These are phyloP conservation scores for Nakazawaea pomicola DNA, from an alignment of 805 yeast genomes.

Conservation along the genomic window DNA sequence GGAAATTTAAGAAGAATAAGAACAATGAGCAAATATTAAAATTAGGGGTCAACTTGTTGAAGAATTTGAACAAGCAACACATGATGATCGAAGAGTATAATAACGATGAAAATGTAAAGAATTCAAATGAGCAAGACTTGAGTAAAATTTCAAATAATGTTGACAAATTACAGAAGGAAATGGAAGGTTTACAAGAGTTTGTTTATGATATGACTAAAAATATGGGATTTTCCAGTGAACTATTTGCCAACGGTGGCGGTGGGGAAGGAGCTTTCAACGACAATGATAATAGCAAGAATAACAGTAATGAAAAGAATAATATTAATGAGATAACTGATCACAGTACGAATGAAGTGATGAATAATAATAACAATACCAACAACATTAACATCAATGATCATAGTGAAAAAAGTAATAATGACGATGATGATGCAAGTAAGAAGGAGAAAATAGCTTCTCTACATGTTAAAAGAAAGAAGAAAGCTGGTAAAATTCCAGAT, in stretches of 20 bases:
- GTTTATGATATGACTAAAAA: conserved; percentile 12
- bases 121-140: conserved; percentile 20
- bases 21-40: conserved; percentile 1
- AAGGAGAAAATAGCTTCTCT: conserved; percentile 19
- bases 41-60: conserved; percentile 1
- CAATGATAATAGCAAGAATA: neutral
- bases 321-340: no score
- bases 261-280: no score
- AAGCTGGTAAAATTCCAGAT: no score
- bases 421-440: neutral
- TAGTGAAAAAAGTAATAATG: no score
- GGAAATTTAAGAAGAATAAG: no score
- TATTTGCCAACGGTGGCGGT: no score
- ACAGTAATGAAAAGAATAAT: neutral
- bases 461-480: conserved; percentile 16
- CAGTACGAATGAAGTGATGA: no score
- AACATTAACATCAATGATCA: neutral
- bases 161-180: conserved; percentile 20
- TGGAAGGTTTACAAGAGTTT: conserved; percentile 16
- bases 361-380: conserved; percentile 1
- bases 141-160: conserved; percentile 20
- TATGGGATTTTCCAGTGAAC: conserved; percentile 3
- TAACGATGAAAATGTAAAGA: conserved; percentile 16
- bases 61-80: conserved; percentile 6
- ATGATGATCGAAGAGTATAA: conserved; percentile 3